Evolutionary conservation across 2,329 filamentous ascomycete species (phyloP), one percentile per base, ranked within the genome.

Genomic region (Fusarium tricinctum): DNA sequence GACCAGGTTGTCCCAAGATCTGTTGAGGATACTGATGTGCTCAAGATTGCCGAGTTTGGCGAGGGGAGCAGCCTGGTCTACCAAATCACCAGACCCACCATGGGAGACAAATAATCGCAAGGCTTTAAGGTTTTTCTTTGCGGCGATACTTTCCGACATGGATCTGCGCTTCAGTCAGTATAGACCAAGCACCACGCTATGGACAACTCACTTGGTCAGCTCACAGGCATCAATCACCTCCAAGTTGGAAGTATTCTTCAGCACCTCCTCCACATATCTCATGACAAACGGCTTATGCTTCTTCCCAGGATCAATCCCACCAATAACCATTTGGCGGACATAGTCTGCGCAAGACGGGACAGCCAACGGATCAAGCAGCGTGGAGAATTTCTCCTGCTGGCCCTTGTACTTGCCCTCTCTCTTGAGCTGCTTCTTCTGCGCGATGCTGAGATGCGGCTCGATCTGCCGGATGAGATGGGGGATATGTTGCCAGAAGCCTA

Each of bases 291-390:
- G 8, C 4, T 38, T 43, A 2, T 54, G 43, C 1, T 8, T 62
- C 13, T 35, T 39, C 0, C 46, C 46, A 0, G 46, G 61, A 0
- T 50, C 15, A 15, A 52, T 17, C 0, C 0, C 2, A 6, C 28
- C 43, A 8, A 58, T 8, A 3, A 52, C 40, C 46, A 66, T 26
- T 6, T 67, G 63, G 0, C 64, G 26, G 23, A 67, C 57, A 26
- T 58, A 26, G 2, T 39, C 19, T 3, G 51, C 39, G n/a, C 57
- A 63, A 14, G 19, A 0, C 3, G 64, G 64, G 1, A 63, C 12
- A 1, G 30, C 9, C 4, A 49, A 7, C 6, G 28, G 38, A 3
- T 62, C 33, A 2, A 66, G 47, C 3, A 4, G 28, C 9, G 5
- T 42, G 2, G 56, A 57, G 5, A 52, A 58, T 9, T 8, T 45